Evolutionary conservation across 2,329 filamentous ascomycete genomes (phyloP).

Genomic region (Penicillium sp.): DNA sequence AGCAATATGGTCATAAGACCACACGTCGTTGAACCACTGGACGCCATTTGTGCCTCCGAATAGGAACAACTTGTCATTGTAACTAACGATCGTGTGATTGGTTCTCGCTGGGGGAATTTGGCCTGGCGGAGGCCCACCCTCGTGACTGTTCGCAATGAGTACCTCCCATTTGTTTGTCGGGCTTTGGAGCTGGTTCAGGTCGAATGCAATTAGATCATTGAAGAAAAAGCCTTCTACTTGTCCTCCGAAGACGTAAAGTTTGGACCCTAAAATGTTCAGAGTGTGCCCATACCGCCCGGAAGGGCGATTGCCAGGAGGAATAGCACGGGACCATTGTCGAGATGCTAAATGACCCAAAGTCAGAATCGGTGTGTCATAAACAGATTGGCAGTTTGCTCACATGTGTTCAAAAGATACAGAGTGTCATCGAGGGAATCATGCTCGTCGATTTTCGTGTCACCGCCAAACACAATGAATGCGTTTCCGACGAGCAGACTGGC

Average conservation of each 20-base stretch:
- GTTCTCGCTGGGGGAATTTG: conserved; percentile 82
- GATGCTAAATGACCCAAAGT: conserved; percentile 60
- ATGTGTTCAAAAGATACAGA: conserved; percentile 92
- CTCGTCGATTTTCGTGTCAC: conserved; percentile 96
- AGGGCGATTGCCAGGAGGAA: conserved; percentile 80
- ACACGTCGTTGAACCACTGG: conserved; percentile 98
- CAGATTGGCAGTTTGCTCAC: conserved; percentile 55
- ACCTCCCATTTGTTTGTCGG: conserved; percentile 92
- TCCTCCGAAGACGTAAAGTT: conserved; percentile 95
- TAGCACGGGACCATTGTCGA: conserved; percentile 92
- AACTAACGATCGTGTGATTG: conserved; percentile 89
- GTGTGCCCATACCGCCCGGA: conserved; percentile 94
- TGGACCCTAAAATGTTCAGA: conserved; percentile 91
- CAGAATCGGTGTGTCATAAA: conserved; percentile 29
- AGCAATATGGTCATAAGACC: conserved; percentile 80
- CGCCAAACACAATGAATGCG: conserved; percentile 97
- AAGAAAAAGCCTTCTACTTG: conserved; percentile 98
- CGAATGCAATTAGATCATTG: conserved; percentile 93
- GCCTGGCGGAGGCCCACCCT: conserved; percentile 54
- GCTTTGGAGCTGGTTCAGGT: conserved; percentile 89
- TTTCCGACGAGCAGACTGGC: conserved; percentile 92
- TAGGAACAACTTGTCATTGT: conserved; percentile 90
- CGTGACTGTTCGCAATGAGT: conserved; percentile 70
- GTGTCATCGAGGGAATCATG: conserved; percentile 89
- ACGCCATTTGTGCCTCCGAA: conserved; percentile 96